phyloP scores from a whole-genome alignment of 1,284 basidiomycete species.

The Vanrija humicola region DNA sequence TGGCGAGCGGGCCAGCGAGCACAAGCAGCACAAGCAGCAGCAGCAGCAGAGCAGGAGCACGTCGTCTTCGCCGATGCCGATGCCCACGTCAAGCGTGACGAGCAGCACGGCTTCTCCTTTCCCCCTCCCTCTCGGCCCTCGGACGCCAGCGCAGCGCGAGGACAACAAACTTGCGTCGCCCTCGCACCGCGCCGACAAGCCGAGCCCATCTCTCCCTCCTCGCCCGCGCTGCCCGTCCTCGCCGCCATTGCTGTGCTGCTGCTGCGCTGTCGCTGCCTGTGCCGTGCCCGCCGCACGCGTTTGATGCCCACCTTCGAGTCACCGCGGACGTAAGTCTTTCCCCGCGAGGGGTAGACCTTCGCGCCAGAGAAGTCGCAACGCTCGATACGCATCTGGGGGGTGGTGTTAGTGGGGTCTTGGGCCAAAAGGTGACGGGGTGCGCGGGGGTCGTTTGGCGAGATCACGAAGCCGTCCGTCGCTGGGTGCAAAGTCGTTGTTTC shows the following conservation, averaged over 20 bases:
- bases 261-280: neutral
- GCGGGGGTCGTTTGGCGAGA: neutral
- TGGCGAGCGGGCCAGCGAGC: neutral
- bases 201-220: neutral
- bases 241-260: neutral
- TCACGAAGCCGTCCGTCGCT: too few species aligned
- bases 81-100: too few species aligned
- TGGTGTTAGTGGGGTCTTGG: neutral
- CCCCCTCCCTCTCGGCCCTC: neutral
- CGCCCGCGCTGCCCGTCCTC: neutral
- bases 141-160: too few species aligned
- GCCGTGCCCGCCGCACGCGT: neutral
- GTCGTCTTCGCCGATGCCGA: too few species aligned
- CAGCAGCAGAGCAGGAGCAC: too few species aligned
- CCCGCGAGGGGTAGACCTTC: slow-evolving; percentile 95
- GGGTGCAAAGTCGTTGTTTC: too few species aligned
- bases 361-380: slow-evolving; percentile 93
- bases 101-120: too few species aligned
- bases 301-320: slow-evolving; percentile 77
- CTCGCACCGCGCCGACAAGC: neutral
- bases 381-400: slow-evolving; percentile 76
- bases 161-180: too few species aligned
- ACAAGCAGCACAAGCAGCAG: neutral
- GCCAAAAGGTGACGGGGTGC: neutral
- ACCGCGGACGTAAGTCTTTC: slow-evolving; percentile 89